phyloP scores from a whole-genome alignment of 495 filamentous ascomycete genomes.

The Geoglossum glabrum region DNA sequence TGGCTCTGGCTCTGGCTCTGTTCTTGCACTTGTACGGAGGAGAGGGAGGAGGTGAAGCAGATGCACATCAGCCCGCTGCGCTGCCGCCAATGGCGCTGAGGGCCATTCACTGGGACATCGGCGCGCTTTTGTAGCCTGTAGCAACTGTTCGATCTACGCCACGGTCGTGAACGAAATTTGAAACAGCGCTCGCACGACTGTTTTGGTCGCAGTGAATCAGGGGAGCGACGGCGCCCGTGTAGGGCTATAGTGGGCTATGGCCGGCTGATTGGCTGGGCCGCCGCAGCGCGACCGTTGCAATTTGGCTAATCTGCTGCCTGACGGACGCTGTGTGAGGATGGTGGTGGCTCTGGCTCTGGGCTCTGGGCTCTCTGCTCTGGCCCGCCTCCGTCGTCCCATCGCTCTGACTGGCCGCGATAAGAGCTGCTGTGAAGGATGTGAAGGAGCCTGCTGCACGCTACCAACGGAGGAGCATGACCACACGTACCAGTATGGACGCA shows the following conservation, averaged over 20 bases:
- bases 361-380: too few relatives aligned
- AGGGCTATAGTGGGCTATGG: not conserved
- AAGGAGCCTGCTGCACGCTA: too few relatives aligned
- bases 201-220: not conserved
- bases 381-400: too few relatives aligned
- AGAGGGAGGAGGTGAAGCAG: not conserved
- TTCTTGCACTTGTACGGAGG: not conserved
- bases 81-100: too few relatives aligned
- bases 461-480: too few relatives aligned
- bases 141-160: not conserved
- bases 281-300: not conserved
- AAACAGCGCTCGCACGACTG: not conserved
- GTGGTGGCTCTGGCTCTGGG: too few relatives aligned
- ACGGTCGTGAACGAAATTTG: not conserved
- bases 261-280: not conserved
- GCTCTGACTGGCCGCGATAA: too few relatives aligned
- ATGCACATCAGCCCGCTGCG: too few relatives aligned
- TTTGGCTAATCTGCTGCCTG: not conserved
- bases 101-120: not conserved
- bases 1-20: too few relatives aligned
- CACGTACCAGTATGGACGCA: too few relatives aligned
- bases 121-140: not conserved
- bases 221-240: not conserved
- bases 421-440: too few relatives aligned
- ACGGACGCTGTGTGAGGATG: too few relatives aligned